Conservation (phyloP, 2,329 filamentous ascomycete genomes). For the Hymenoscyphus fraxineus region DNA sequence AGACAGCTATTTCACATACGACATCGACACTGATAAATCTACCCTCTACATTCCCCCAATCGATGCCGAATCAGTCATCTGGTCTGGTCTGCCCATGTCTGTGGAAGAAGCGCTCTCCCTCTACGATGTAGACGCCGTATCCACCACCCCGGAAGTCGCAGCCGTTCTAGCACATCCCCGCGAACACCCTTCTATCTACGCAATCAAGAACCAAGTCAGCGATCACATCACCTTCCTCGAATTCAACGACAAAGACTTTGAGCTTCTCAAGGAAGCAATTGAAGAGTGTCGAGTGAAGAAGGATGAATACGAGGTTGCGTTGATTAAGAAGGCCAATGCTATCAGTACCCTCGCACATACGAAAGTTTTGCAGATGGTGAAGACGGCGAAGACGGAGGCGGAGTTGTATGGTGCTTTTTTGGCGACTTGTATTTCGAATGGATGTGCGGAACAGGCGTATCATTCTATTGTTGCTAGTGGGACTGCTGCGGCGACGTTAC, state of each 20-base stretch:
- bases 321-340: slow-evolving; percentile 68
- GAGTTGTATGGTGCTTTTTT: slow-evolving; percentile 82
- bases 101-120: slow-evolving; percentile 67
- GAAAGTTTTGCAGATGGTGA: slow-evolving; percentile 57
- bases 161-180: slow-evolving; percentile 48
- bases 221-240: slow-evolving; percentile 67
- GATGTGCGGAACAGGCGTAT: slow-evolving; percentile 81
- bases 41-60: slow-evolving; percentile 89
- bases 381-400: slow-evolving; percentile 67
- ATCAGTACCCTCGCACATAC: slow-evolving; percentile 66
- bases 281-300: slow-evolving; percentile 68
- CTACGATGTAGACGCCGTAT: slow-evolving; percentile 80
- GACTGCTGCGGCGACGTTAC: slow-evolving; percentile 75
- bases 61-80: slow-evolving; percentile 85
- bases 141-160: slow-evolving; percentile 68
- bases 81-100: slow-evolving; percentile 82
- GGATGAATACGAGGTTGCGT: slow-evolving; percentile 69
- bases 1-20: slow-evolving; percentile 78
- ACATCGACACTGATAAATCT: slow-evolving; percentile 67
- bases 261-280: slow-evolving; percentile 56
- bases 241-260: slow-evolving; percentile 61
- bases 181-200: slow-evolving; percentile 57
- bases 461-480: slow-evolving; percentile 81
- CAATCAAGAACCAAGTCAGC: slow-evolving; percentile 75
- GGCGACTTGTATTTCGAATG: slow-evolving; percentile 68